phyloP scores from a whole-genome alignment of 2,329 filamentous ascomycete genomes.

The Hypomyces perniciosus region DNA sequence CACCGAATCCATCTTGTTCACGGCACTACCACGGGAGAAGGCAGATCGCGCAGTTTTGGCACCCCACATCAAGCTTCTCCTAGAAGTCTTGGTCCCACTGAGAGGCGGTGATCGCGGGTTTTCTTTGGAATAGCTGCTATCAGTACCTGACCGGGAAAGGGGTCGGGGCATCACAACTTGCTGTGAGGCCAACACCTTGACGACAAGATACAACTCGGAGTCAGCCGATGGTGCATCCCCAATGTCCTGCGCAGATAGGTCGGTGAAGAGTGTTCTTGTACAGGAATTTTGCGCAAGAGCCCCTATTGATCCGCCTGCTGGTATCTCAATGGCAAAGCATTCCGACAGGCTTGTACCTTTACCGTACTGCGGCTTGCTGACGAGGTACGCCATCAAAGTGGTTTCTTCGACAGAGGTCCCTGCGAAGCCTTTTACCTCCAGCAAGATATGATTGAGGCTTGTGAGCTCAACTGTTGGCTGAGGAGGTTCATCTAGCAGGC shows the following conservation, averaged over 20 bases:
- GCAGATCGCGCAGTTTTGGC: constrained; percentile 49
- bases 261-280: constrained; percentile 80
- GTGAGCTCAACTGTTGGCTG: constrained; percentile 60
- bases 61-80: constrained; percentile 66
- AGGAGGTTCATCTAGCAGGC: constrained; percentile 79
- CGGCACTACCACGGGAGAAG: constrained; percentile 45
- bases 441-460: constrained; percentile 71
- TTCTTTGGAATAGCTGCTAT: constrained; percentile 38
- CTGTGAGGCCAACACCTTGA: constrained; percentile 64
- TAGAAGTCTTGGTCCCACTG: constrained; percentile 46
- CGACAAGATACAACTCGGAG: constrained; percentile 73
- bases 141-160: constrained; percentile 45
- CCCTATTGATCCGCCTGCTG: constrained; percentile 64
- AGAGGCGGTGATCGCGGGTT: constrained; percentile 43
- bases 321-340: constrained; percentile 72
- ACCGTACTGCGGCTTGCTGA: constrained; percentile 60
- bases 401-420: constrained; percentile 71
- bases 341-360: constrained; percentile 69
- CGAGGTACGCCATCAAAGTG: constrained; percentile 71
- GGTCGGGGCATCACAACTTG: constrained; percentile 43
- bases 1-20: constrained; percentile 50
- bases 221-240: constrained; percentile 57
- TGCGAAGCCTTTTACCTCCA: constrained; percentile 78
- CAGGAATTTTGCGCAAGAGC: constrained; percentile 59
- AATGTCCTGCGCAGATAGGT: constrained; percentile 72